phyloP scores from a whole-genome alignment of 1,139 yeast species.

The Debaryomyces coudertii region DNA sequence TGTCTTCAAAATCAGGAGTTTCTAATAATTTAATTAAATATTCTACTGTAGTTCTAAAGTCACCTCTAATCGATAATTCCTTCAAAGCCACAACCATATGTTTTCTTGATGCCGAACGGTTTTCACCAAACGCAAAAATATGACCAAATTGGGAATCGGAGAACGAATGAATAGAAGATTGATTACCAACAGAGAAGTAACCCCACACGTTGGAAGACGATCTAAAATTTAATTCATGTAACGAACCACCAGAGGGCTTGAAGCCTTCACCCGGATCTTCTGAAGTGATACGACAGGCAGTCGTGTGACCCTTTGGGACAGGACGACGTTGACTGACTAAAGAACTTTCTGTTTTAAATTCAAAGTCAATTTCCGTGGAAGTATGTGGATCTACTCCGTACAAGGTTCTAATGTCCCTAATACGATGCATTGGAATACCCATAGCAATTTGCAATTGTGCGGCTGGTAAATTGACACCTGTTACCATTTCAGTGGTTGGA shows the following conservation, averaged over 20 bases:
- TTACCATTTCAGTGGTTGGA: slow-evolving; percentile 99
- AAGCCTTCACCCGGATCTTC: slow-evolving; percentile 99
- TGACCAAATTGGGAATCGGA: slow-evolving; percentile 99
- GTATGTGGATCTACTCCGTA: slow-evolving; percentile 97
- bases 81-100: slow-evolving; percentile 98
- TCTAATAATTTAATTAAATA: slow-evolving; percentile 91
- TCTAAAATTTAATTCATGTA: slow-evolving; percentile 94
- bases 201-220: slow-evolving; percentile 99
- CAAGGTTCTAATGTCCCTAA: slow-evolving; percentile 85
- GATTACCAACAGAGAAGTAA: slow-evolving; percentile 94
- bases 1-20: slow-evolving; percentile 94
- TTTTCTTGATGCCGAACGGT: slow-evolving; percentile 95
- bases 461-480: slow-evolving; percentile 96
- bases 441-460: slow-evolving; percentile 98
- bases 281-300: slow-evolving; percentile 98
- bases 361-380: slow-evolving; percentile 87
- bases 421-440: slow-evolving; percentile 98
- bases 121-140: slow-evolving; percentile 97
- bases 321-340: slow-evolving; percentile 86
- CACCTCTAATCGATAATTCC: slow-evolving; percentile 96
- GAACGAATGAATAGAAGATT: slow-evolving; percentile 96
- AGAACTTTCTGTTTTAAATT: slow-evolving; percentile 74
- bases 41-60: slow-evolving; percentile 96
- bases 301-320: slow-evolving; percentile 95
- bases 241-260: slow-evolving; percentile 96